These are phyloP conservation scores for Alternaria conjuncta DNA, from an alignment of 2,329 filamentous ascomycete species.

Conservation along the genomic window DNA sequence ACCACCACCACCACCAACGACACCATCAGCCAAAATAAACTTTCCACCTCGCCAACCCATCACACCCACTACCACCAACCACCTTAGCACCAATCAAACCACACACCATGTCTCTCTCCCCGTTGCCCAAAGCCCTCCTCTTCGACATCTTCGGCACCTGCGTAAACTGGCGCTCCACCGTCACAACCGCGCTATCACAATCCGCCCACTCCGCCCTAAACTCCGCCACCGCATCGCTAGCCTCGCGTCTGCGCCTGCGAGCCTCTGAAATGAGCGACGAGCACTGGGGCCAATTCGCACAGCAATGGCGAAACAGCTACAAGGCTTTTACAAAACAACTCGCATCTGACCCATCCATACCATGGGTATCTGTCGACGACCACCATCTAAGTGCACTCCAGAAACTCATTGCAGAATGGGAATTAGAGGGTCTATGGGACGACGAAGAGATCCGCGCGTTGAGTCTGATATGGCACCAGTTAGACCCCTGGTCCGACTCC, in stretches of 20 bases:
- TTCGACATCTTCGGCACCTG: slow-evolving; percentile 83
- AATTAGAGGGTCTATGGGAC: slow-evolving; percentile 65
- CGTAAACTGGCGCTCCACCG: slow-evolving; percentile 76
- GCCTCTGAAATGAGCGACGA: slow-evolving; percentile 59
- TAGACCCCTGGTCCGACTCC: slow-evolving; percentile 73
- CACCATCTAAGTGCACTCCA: slow-evolving; percentile 71
- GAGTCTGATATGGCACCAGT: slow-evolving; percentile 73
- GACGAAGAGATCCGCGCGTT: slow-evolving; percentile 47
- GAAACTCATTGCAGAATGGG: slow-evolving; percentile 63
- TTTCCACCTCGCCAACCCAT: neutral
- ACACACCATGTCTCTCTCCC: slow-evolving; percentile 32
- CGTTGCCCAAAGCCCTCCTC: slow-evolving; percentile 63
- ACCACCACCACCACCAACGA: neutral
- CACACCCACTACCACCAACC: neutral
- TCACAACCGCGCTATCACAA: slow-evolving; percentile 64
- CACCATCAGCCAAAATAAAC: neutral
- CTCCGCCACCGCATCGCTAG: slow-evolving; percentile 53
- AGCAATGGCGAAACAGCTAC: slow-evolving; percentile 74
- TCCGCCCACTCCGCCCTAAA: slow-evolving; percentile 58
- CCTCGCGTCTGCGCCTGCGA: slow-evolving; percentile 56
- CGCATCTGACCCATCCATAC: slow-evolving; percentile 51
- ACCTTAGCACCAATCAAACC: slow-evolving; percentile 8
- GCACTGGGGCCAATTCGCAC: slow-evolving; percentile 70
- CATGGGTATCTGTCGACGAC: slow-evolving; percentile 74
- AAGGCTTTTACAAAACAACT: slow-evolving; percentile 64